Conservation (phyloP, 2,329 filamentous ascomycete species). For the Aspergillus sergii region DNA sequence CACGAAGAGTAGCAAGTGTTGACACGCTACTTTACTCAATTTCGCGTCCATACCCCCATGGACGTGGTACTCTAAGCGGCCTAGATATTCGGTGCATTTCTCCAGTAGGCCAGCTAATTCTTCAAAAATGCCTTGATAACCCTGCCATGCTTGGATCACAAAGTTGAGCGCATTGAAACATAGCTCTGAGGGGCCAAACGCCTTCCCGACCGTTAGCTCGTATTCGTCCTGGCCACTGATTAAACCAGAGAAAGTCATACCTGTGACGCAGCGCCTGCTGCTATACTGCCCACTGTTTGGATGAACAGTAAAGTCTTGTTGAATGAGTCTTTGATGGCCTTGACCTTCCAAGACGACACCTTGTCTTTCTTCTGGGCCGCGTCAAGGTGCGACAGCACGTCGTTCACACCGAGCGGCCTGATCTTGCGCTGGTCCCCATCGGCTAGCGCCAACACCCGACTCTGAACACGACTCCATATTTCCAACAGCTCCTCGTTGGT, state of each 20-base stretch:
- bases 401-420: background rate
- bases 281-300: conserved; percentile 17
- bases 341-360: conserved; percentile 7
- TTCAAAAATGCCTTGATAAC: conserved; percentile 24
- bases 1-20: conserved; percentile 24
- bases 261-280: conserved; percentile 15
- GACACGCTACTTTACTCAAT: conserved; percentile 20
- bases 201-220: conserved; percentile 10
- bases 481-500: background rate
- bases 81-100: conserved; percentile 18
- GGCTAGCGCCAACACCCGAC: background rate
- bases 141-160: conserved; percentile 24
- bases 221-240: background rate
- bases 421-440: background rate
- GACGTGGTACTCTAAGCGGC: conserved; percentile 21
- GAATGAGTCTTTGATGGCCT: conserved; percentile 10
- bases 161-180: conserved; percentile 26
- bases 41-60: conserved; percentile 20
- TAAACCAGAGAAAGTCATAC: conserved; percentile 5
- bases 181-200: conserved; percentile 22
- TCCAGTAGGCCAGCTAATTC: conserved; percentile 21
- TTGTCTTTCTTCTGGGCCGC: conserved; percentile 9
- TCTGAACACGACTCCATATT: background rate
- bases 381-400: conserved; percentile 8
- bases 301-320: conserved; percentile 20